These are phyloP conservation scores for Stagonosporopsis vannaccii DNA, from an alignment of 2,329 filamentous ascomycete species.

Conservation along the genomic window DNA sequence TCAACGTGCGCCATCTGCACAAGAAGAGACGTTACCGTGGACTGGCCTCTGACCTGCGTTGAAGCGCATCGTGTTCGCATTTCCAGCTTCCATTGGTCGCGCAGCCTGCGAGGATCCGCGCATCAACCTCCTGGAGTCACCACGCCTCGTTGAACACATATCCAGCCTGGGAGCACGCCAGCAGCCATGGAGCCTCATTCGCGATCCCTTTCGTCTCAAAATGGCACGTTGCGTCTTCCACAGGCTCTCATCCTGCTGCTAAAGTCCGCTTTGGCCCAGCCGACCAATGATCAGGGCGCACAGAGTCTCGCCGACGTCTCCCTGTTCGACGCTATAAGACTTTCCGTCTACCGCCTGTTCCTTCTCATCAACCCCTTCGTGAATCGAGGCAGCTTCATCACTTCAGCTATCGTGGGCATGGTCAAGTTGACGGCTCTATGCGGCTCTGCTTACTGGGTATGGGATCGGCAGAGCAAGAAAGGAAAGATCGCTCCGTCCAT, in stretches of 20 bases:
- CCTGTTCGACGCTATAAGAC: constrained; percentile 38
- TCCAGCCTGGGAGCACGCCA: constrained; percentile 43
- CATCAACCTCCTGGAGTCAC: constrained; percentile 32
- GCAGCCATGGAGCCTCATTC: constrained; percentile 48
- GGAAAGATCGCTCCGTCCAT: constrained; percentile 25
- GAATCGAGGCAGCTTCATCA: constrained; percentile 24
- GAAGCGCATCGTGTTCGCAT: constrained; percentile 39
- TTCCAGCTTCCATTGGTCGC: constrained; percentile 43
- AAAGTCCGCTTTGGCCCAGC: constrained; percentile 34
- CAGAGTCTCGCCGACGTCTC: constrained; percentile 36
- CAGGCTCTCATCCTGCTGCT: constrained; percentile 47
- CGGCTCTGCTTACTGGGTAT: constrained; percentile 47
- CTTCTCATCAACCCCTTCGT: constrained; percentile 34
- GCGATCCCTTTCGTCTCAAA: constrained; percentile 35
- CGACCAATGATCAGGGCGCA: constrained; percentile 33
- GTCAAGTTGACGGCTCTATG: constrained; percentile 48
- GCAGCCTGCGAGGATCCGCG: constrained; percentile 21
- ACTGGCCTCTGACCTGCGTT: constrained; percentile 41
- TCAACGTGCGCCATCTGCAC: constrained; percentile 40
- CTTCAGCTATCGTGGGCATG: constrained; percentile 47
- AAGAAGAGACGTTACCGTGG: constrained; percentile 36
- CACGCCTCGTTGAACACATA: constrained; percentile 45
- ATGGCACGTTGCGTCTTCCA: constrained; percentile 48
- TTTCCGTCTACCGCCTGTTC: constrained; percentile 28
- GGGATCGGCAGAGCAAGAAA: constrained; percentile 33